Conservation (phyloP, 306 rosid genomes). For the Dryas alaskensis region DNA sequence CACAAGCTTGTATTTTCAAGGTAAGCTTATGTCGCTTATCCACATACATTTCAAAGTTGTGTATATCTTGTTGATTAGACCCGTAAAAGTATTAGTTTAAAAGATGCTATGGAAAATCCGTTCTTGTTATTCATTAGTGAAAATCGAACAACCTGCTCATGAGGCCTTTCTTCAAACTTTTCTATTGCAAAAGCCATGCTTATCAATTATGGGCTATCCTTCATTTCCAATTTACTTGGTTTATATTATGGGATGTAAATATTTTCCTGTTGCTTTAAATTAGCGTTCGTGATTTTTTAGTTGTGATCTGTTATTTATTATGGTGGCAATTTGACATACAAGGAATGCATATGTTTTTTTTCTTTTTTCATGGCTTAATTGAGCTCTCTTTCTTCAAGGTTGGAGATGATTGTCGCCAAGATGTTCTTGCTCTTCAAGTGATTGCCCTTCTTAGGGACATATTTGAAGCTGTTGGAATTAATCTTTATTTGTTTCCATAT, state of each 20-base stretch:
- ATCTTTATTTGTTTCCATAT: slow-evolving; percentile 88
- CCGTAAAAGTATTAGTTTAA: slow-evolving; percentile 13
- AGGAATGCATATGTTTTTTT: not conserved
- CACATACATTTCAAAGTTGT: not conserved
- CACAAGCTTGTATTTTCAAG: slow-evolving; percentile 98
- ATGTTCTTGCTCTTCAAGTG: slow-evolving; percentile 99
- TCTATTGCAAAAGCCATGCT: not conserved
- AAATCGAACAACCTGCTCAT: slow-evolving; percentile 7
- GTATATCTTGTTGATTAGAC: slow-evolving; percentile 2
- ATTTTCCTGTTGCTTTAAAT: not conserved
- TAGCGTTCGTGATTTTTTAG: not conserved
- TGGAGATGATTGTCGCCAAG: slow-evolving; percentile 99
- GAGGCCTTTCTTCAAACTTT: not conserved
- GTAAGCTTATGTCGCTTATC: slow-evolving; percentile 33
- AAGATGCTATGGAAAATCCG: slow-evolving; percentile 11
- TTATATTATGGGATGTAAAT: not conserved
- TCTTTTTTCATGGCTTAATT: slow-evolving; percentile 33
- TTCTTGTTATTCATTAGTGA: slow-evolving; percentile 18
- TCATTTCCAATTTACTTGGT: not conserved
- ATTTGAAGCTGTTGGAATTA: slow-evolving; percentile 85
- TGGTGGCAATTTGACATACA: not conserved
- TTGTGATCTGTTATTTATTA: not conserved
- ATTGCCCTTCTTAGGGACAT: slow-evolving; percentile 91
- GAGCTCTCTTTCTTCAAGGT: slow-evolving; percentile 51
- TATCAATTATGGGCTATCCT: not conserved